phyloP scores from a whole-genome alignment of 805 yeast species.

The Tanozyma kutaoensis region DNA sequence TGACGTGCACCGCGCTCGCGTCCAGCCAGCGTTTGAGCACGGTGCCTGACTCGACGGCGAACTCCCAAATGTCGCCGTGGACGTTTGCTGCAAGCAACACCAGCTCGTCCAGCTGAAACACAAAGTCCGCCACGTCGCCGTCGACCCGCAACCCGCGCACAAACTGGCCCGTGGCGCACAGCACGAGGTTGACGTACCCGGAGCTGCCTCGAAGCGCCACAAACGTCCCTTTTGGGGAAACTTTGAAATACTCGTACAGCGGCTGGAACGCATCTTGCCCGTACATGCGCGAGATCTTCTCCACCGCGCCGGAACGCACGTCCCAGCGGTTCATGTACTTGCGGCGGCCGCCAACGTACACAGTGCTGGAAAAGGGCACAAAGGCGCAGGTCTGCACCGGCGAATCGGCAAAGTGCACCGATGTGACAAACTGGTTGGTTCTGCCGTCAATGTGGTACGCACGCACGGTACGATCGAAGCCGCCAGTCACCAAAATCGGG shows the following conservation, averaged over 20 bases:
- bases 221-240: constrained; percentile 60
- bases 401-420: constrained; percentile 63
- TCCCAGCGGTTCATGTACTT: constrained; percentile 90
- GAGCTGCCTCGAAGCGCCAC: constrained; percentile 71
- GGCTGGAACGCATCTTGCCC: constrained; percentile 82
- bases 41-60: constrained; percentile 21
- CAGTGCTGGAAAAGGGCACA: constrained; percentile 29
- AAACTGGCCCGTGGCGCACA: constrained; percentile 77
- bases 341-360: constrained; percentile 86
- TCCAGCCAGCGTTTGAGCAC: constrained; percentile 70
- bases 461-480: constrained; percentile 81
- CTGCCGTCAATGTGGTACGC: constrained; percentile 88
- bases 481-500: constrained; percentile 80
- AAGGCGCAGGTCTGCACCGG: constrained; percentile 74
- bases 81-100: constrained; percentile 46
- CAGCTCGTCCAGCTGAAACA: constrained; percentile 38
- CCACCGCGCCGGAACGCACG: constrained; percentile 52
- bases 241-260: constrained; percentile 75
- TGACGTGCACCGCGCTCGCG: constrained; percentile 73
- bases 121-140: constrained; percentile 76
- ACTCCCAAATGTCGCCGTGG: constrained; percentile 87
- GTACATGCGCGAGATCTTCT: constrained; percentile 77
- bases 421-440: constrained; percentile 64
- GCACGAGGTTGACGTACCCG: constrained; percentile 83
- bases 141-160: constrained; percentile 78